Evolutionary conservation across 345 rosid species (phyloP).

Genomic region (Abelmoschus esculentus): DNA sequence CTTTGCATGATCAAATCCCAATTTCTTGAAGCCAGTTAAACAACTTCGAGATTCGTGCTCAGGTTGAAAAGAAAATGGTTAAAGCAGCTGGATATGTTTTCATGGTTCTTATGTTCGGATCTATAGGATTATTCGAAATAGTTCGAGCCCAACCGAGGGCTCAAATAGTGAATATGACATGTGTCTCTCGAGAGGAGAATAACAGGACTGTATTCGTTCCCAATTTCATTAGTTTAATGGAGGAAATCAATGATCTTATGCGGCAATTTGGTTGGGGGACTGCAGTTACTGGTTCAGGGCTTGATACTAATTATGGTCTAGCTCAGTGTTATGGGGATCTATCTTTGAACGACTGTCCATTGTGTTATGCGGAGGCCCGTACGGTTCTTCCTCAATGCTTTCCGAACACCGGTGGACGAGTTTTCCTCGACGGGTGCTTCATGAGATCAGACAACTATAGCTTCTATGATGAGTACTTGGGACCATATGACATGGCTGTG

Average conservation of each 20-base stretch:
- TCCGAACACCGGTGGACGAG: conserved; percentile 66
- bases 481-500: conserved; percentile 46
- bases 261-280: conserved; percentile 50
- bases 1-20: background rate
- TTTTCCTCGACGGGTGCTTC: conserved; percentile 90
- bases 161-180: conserved; percentile 32
- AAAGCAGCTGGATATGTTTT: conserved; percentile 11
- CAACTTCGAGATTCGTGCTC: no score
- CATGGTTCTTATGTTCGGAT: conserved; percentile 7
- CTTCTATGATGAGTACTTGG: conserved; percentile 58
- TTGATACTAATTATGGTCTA: conserved; percentile 61
- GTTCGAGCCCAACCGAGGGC: conserved; percentile 56
- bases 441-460: conserved; percentile 84
- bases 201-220: conserved; percentile 53
- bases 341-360: conserved; percentile 60
- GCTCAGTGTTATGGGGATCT: conserved; percentile 91
- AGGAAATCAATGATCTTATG: conserved; percentile 58
- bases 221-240: conserved; percentile 72
- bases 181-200: conserved; percentile 44
- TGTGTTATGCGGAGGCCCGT: conserved; percentile 87
- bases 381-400: conserved; percentile 81
- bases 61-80: background rate
- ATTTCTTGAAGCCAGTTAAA: background rate
- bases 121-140: conserved; percentile 9
- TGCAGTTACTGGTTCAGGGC: conserved; percentile 65